A percentile compares a stretch with the other conserved stretches of the same genome.
Evolutionary conservation across 441 rosid species (phyloP).

Genomic region (Corymbia calophylla): DNA sequence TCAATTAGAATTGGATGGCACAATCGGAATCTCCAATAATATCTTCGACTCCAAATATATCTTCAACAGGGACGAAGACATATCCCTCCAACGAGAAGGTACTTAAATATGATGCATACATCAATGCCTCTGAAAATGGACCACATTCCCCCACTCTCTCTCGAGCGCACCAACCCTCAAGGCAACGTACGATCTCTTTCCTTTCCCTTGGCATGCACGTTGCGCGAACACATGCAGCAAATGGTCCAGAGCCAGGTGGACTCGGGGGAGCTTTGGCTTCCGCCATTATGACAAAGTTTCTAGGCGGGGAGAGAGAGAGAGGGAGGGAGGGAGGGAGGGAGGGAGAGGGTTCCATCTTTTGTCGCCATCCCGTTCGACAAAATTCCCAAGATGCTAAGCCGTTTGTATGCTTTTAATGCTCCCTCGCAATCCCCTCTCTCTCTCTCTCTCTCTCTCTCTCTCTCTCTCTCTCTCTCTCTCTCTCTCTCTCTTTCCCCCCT

Average conservation of each 20-base stretch:
- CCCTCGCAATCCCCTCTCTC: not conserved
- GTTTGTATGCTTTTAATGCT: not conserved
- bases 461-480: not conserved
- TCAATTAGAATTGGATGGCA: too few species aligned
- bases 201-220: not conserved
- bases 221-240: not conserved
- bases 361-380: not conserved
- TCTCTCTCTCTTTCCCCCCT: not conserved
- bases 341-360: not conserved
- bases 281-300: not conserved
- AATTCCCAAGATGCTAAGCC: not conserved
- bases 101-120: not conserved
- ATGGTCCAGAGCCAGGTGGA: not conserved
- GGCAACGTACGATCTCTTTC: not conserved
- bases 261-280: not conserved
- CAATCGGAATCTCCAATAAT: too few species aligned
- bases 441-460: not conserved
- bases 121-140: not conserved
- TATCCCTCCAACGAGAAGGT: not conserved
- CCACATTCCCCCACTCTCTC: not conserved
- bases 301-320: not conserved
- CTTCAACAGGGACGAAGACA: not conserved
- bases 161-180: not conserved
- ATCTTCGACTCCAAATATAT: too few species aligned
- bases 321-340: too few species aligned